Base-by-base conservation (phyloP, 1,284 basidiomycete species). In the Athelia psychrophila region DNA sequence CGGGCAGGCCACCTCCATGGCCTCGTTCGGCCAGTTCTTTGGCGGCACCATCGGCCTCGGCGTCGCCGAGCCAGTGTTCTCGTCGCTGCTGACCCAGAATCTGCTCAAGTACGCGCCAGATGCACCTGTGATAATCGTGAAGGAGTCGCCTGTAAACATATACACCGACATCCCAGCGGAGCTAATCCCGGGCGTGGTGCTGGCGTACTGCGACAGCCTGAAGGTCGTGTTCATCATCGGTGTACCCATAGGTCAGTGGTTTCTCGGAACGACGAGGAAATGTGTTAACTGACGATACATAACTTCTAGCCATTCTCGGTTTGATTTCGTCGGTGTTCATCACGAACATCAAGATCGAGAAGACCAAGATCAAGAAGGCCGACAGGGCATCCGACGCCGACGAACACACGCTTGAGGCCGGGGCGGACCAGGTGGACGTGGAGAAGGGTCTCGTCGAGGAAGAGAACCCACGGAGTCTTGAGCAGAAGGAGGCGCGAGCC, bases 11-110 rank as follows among this genome's bases (percentile, higher is more conserved):
- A 56, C 53, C 13, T 48, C 48, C 18, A 56, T 60, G 53, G 56
- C 47, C 10, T 51, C 47, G 12, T 55, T 60, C 22, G 46, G 27
- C 16, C 58, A 58, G 49, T 56, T 54, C 40, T 45, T 60, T 27
- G 56, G 58, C 24, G 58, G 58, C 6, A 58, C 54, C 2, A 38
- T 60, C 23, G 56, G 58, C 3, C 52, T 60, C 19, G 53, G 53
- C 47, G 36, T 58, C 30, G 55, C 57, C 1, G 57, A 57, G 38
- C 47, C 57, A 13, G 57, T 58, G 13, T 58, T 58, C 44, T 16
- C 51, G 19, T 47, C 51, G 6, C 16, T 51, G 44, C 53, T 58
- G 13, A 27, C 30, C 15, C 51, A 51, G 48, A 44, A 38, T 27
- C 47, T 58, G 6, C 40, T 40, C 1, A 19, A 38, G 27, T 58